These are phyloP conservation scores for Lachancea sp. DNA, from an alignment of 805 yeast species.

Conservation along the genomic window DNA sequence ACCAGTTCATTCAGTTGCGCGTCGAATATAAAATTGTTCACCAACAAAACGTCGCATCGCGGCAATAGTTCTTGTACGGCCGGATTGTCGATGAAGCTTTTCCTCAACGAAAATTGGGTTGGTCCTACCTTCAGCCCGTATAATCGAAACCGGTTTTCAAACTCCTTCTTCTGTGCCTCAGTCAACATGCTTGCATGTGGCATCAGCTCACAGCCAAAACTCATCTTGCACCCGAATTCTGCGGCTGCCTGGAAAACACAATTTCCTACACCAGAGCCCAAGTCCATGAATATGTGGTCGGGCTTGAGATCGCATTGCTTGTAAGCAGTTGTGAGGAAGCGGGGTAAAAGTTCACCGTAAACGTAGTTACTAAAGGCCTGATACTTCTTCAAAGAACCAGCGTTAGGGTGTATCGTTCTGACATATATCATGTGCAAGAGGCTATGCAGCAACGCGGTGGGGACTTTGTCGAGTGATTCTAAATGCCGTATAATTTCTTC, in stretches of 20 bases:
- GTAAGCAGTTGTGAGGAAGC: slow-evolving; percentile 63
- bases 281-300: slow-evolving; percentile 63
- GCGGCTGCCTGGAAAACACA: slow-evolving; percentile 84
- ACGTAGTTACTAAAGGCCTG: slow-evolving; percentile 86
- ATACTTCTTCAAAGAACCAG: slow-evolving; percentile 56
- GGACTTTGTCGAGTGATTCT: slow-evolving; percentile 29
- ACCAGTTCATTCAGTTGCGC: slow-evolving; percentile 64
- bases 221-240: slow-evolving; percentile 65
- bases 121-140: slow-evolving; percentile 60
- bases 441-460: slow-evolving; percentile 51
- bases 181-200: slow-evolving; percentile 69
- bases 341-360: slow-evolving; percentile 84
- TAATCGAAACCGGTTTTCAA: slow-evolving; percentile 48
- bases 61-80: slow-evolving; percentile 49
- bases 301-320: slow-evolving; percentile 49
- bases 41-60: slow-evolving; percentile 63
- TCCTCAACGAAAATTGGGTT: slow-evolving; percentile 52
- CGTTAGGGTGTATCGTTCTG: slow-evolving; percentile 72
- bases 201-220: slow-evolving; percentile 92
- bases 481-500: slow-evolving; percentile 31
- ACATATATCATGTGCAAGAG: slow-evolving; percentile 66
- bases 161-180: slow-evolving; percentile 50
- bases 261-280: slow-evolving; percentile 94
- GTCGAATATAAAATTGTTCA: slow-evolving; percentile 81
- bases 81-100: slow-evolving; percentile 65